A percentile compares a stretch with the other conserved stretches of the same genome.
Conservation (phyloP, 768 basidiomycete species). For the Psilocybe cyanescens region DNA sequence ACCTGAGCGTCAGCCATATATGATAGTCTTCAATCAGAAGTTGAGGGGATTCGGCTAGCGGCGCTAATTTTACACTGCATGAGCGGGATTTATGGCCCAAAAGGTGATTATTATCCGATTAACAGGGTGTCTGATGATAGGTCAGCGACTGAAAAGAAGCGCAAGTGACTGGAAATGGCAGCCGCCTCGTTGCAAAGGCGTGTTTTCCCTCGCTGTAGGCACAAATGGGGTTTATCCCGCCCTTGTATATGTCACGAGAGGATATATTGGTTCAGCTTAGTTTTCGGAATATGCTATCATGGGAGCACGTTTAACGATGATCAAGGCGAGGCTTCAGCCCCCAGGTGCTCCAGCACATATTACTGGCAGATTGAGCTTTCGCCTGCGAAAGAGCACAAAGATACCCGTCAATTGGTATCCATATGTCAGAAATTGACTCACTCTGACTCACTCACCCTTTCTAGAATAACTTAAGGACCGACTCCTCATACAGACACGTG, state of each 20-base stretch:
- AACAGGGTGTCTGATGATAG: conserved; percentile 3
- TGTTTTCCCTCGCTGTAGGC: conserved; percentile 9
- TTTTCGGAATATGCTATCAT: neutral
- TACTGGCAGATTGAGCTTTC: neutral
- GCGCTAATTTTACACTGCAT: conserved; percentile 11
- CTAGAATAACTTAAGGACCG: neutral
- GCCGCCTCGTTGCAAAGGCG: conserved; percentile 16
- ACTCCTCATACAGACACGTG: neutral
- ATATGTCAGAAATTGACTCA: neutral
- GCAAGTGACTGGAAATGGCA: conserved; percentile 10
- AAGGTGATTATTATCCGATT: conserved; percentile 9
- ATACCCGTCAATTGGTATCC: neutral
- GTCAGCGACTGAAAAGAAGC: conserved; percentile 2
- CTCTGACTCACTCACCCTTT: neutral
- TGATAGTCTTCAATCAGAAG: conserved; percentile 2
- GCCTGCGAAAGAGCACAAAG: neutral
- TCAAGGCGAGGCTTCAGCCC: neutral
- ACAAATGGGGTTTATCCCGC: neutral
- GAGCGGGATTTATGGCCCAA: neutral
- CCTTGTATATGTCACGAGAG: neutral
- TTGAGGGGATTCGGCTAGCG: neutral
- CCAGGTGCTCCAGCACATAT: neutral
- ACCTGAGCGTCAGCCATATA: neutral
- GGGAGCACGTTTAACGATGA: neutral
- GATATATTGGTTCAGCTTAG: neutral